Base-by-base conservation (phyloP, 2,329 filamentous ascomycete genomes). In the Metarhizium rileyi region DNA sequence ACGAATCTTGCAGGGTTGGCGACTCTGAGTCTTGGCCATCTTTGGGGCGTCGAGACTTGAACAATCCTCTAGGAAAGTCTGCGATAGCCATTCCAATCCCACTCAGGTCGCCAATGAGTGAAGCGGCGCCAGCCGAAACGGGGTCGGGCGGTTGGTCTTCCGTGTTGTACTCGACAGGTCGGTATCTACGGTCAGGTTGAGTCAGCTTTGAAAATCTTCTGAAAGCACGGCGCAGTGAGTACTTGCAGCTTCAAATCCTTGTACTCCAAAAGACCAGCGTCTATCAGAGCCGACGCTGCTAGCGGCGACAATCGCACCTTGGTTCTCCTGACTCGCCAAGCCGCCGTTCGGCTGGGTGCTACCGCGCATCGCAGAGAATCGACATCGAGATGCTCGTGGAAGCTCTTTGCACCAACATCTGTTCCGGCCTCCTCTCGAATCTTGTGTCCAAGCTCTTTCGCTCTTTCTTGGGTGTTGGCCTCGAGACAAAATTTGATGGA, bases 41-140 rank as follows among this genome's bases (percentile, higher is more conserved):
- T 27, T 57, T 62, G 14, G 49, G 50, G 22, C 57, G 57, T 8
- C 61, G 59, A 16, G 59, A 60, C 45, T 72, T 76, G 63, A 81
- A 78, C 5, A 82, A 63, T 51, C 80, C 75, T 18, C 75, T 67
- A 2, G 80, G 80, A 56, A 84, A 77, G 59, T 95, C 89, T 1
- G 87, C 87, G 38, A 95, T 75, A 1, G 88, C 87, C 77, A 94
- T 86, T 59, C 87, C 80, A 50, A 96, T 83, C 36, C 79, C 85
- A 25, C 85, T 83, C 44, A 93, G 73, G n/a, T 90, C 91, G 5
- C 86, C 86, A n/a, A 95, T 71, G 1, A 96, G 68, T 0, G 90
- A 87, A 42, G 81, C 80, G 0, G 88, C 83, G 16, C 82, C 86
- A 20, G 87, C 88, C 14, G 85, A 83, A 23, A 94, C 78, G 0